Base-by-base conservation (phyloP, 129 eudicot genomes). In the Glebionis coronaria region DNA sequence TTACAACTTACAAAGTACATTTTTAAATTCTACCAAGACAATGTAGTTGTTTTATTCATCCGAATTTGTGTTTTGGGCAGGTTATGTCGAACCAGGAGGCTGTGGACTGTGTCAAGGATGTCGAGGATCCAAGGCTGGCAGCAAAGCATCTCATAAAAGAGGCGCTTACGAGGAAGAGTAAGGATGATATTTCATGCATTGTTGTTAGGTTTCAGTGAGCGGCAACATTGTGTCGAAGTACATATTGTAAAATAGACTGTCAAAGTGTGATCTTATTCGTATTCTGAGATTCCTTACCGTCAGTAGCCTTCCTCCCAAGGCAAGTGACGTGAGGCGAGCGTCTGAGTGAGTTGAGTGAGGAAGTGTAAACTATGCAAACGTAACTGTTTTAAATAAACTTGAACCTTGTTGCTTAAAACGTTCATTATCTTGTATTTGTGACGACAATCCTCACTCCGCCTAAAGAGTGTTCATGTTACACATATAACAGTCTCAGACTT, bases 21-120 rank as follows among this genome's bases (percentile, higher is more conserved):
- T 6, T 53, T 18, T 12, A 11, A 11, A 11, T 47, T 12, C 0
- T 49, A 49, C 18, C 19, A 49, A 49, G 8, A 49, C 18, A 3
- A 14, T 49, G n/a, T 6, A 49, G 16, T 14, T 49, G 54, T 11
- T 61, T 35, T 0, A 9, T n/a, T 27, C 25, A 29, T 15, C 7
- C 15, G 18, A 61, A 25, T 19, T 51, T 59, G n/a, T 28, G 23
- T 8, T 62, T 25, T 21, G 46, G 42, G 12, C 80, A 90, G 97
- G 97, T 88, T 8, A 83, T 92, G 95, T 71, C 86, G 11, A 92
- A 92, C 63, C 87, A 88, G 73, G 96, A 93, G 56, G 98, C 98
- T 0, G 88, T 88, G 15, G 84, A 93, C 25, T 80, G 89, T 61
- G 72, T 84, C 4, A 82, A 74, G 82, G 29, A 86, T 51, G 47